Percentiles rank a stretch among this genome's conserved stretches.
phyloP scores from a whole-genome alignment of 352 stramenopile genomes.

The Elongisporangium undulatum region DNA sequence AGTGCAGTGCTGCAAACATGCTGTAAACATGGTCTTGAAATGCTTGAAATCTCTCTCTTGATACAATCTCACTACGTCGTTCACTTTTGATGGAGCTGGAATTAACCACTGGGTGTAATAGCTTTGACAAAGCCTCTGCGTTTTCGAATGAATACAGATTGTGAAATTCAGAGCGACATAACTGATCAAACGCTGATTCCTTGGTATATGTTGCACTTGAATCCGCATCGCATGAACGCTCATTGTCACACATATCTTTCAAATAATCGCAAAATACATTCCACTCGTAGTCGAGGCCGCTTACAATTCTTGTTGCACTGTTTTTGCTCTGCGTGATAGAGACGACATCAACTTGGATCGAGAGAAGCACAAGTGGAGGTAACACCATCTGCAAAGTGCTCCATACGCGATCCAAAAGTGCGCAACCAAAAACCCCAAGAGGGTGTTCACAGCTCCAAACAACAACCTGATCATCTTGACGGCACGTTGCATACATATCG shows the following conservation, averaged over 20 bases:
- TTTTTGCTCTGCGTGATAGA: background rate
- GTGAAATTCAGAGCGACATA: background rate
- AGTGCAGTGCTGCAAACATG: constrained; percentile 55
- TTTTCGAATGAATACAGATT: background rate
- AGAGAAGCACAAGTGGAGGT: constrained; percentile 9
- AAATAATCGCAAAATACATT: constrained; percentile 5
- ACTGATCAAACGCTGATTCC: background rate
- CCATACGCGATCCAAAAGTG: constrained; percentile 31
- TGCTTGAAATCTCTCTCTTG: background rate
- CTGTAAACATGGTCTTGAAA: constrained; percentile 6
- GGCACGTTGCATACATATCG: background rate
- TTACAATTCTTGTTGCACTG: background rate
- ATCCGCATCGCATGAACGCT: background rate
- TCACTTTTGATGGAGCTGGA: background rate
- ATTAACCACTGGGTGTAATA: background rate
- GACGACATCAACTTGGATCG: constrained; percentile 6
- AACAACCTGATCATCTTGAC: constrained; percentile 1
- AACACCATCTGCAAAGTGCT: constrained; percentile 22
- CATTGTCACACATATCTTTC: background rate
- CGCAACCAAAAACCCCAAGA: constrained; percentile 20
- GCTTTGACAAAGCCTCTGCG: background rate
- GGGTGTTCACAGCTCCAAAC: constrained; percentile 41
- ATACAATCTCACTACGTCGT: background rate
- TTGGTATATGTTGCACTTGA: background rate
- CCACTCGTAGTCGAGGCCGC: constrained; percentile 5